Conservation (phyloP, 2,329 filamentous ascomycete genomes). For the Knufia petricola region DNA sequence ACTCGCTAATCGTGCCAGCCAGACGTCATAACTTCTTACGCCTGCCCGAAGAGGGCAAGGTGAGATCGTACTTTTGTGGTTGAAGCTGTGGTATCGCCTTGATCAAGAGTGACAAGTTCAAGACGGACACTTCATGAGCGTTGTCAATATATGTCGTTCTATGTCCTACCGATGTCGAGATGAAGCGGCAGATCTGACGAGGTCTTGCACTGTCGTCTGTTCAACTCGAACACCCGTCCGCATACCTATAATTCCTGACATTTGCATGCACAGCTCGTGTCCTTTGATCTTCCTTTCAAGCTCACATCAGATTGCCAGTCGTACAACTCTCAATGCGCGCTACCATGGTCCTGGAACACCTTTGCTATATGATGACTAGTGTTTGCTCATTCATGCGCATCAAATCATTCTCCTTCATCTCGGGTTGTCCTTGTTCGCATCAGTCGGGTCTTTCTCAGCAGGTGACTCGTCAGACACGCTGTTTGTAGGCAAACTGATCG, state of each 20-base stretch:
- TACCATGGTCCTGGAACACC: neutral
- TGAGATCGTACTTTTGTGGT: neutral
- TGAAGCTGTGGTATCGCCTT: neutral
- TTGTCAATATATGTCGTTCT: neutral
- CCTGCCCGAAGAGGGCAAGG: neutral
- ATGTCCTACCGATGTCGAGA: neutral
- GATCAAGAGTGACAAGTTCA: too few relatives aligned
- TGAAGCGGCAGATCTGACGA: neutral
- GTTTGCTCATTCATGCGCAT: neutral
- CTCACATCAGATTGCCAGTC: neutral
- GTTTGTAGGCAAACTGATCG: constrained; percentile 19
- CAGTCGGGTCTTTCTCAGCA: neutral
- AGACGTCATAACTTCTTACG: too few relatives aligned
- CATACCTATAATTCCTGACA: neutral
- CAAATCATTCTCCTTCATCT: neutral
- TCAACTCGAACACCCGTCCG: neutral
- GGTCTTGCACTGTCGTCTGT: neutral
- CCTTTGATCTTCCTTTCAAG: neutral
- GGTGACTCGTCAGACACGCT: constrained; percentile 13
- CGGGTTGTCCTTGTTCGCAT: neutral
- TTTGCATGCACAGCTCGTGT: neutral
- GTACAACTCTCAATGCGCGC: neutral
- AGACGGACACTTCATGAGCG: neutral
- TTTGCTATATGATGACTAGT: neutral
- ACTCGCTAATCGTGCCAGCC: neutral